Conservation (phyloP, 169 alveolate genomes). For the Plasmodium knowlesi region DNA sequence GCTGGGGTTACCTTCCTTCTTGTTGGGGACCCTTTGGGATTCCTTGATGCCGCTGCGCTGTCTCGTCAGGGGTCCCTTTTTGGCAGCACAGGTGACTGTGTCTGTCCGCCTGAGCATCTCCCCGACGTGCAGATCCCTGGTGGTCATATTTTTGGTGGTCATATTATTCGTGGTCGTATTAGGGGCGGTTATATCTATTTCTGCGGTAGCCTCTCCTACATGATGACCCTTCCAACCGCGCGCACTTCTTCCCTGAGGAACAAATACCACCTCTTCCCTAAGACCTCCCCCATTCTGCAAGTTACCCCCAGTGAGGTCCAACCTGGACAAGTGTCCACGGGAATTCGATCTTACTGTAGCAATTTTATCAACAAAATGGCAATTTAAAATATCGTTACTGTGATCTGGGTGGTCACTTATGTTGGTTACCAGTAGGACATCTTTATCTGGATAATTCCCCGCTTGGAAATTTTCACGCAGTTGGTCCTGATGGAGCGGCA, state of each 20-base stretch:
- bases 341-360: background rate
- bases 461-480: background rate
- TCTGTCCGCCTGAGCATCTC: background rate
- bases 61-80: background rate
- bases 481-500: background rate
- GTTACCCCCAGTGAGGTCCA: background rate
- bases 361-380: background rate
- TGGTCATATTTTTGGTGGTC: background rate
- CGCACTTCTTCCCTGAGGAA: background rate
- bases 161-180: background rate
- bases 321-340: background rate
- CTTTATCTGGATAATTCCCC: background rate
- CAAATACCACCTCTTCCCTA: background rate
- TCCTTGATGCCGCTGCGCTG: background rate
- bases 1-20: background rate
- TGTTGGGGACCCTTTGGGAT: background rate
- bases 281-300: background rate
- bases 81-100: background rate
- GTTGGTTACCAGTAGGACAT: background rate
- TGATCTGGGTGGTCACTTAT: background rate
- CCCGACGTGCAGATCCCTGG: background rate
- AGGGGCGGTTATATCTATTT: background rate
- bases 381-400: background rate
- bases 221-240: background rate
- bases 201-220: background rate